Conservation (phyloP, 2,329 filamentous ascomycete genomes). For the Ilyonectria robusta region DNA sequence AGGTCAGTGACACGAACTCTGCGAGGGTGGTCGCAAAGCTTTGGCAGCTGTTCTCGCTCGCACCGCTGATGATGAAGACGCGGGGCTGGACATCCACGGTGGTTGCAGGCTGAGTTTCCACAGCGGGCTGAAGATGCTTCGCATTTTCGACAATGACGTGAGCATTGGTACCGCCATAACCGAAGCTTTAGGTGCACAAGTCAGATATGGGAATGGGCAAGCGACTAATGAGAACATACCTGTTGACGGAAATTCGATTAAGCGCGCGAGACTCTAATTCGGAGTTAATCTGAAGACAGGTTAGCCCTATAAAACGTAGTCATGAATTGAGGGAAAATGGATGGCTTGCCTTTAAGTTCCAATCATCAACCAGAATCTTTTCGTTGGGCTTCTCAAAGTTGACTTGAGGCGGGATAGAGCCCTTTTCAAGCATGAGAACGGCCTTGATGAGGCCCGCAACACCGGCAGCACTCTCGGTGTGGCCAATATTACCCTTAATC, state of each 20-base stretch:
- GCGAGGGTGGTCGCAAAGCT: conserved; percentile 31
- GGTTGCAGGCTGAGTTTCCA: conserved; percentile 30
- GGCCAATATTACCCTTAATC: conserved; percentile 55
- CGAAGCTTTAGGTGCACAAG: conserved; percentile 41
- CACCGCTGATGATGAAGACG: conserved; percentile 40
- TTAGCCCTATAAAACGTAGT: neutral
- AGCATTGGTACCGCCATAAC: conserved; percentile 48
- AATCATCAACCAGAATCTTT: conserved; percentile 45
- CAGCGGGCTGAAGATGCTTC: conserved; percentile 41
- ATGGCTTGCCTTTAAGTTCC: conserved; percentile 39
- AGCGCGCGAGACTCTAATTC: conserved; percentile 17
- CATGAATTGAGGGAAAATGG: neutral
- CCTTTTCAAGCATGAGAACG: conserved; percentile 49
- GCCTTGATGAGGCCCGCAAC: conserved; percentile 48
- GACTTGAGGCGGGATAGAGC: conserved; percentile 50
- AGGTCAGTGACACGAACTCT: conserved; percentile 28
- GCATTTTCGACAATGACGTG: conserved; percentile 47
- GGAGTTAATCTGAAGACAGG: conserved; percentile 11
- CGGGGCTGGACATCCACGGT: conserved; percentile 18
- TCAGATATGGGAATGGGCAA: neutral
- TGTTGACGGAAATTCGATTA: conserved; percentile 30
- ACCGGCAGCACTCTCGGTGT: conserved; percentile 48
- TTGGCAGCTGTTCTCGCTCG: conserved; percentile 38
- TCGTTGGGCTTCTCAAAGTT: conserved; percentile 50
- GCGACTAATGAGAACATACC: conserved; percentile 8